Evolutionary conservation across 495 filamentous ascomycete genomes (phyloP).

Genomic region (Penicillium coffeae): DNA sequence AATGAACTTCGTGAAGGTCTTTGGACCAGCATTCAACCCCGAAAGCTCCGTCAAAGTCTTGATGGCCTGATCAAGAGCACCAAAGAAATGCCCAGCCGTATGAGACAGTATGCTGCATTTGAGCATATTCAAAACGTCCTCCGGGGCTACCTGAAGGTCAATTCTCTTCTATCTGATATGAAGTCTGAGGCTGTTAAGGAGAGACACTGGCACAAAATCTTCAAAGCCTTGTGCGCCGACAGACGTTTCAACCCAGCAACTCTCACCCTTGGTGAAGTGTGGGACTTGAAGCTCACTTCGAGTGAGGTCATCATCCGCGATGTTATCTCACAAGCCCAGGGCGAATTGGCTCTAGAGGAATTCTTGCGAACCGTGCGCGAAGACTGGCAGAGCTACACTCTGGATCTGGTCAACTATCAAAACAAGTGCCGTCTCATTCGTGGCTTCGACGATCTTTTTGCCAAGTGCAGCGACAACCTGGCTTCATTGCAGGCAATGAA

Average conservation of each 20-base stretch:
- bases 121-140: slow-evolving; percentile 93
- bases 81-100: slow-evolving; percentile 98
- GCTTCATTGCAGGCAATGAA: slow-evolving; percentile 98
- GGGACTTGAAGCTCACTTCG: slow-evolving; percentile 86
- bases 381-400: slow-evolving; percentile 89
- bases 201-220: slow-evolving; percentile 95
- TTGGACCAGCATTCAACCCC: slow-evolving; percentile 89
- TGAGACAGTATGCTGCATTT: slow-evolving; percentile 98
- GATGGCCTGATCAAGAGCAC: slow-evolving; percentile 95
- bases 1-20: slow-evolving; percentile 87
- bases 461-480: slow-evolving; percentile 95
- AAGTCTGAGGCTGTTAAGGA: slow-evolving; percentile 97
- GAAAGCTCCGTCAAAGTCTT: slow-evolving; percentile 83
- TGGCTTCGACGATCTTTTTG: slow-evolving; percentile 97
- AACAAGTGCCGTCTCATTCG: slow-evolving; percentile 96
- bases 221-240: slow-evolving; percentile 85
- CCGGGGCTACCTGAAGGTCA: slow-evolving; percentile 85
- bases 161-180: slow-evolving; percentile 79
- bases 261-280: slow-evolving; percentile 93
- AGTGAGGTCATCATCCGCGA: slow-evolving; percentile 84
- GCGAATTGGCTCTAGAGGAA: slow-evolving; percentile 97
- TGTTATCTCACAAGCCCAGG: slow-evolving; percentile 92
- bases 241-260: slow-evolving; percentile 89
- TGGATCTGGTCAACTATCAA: slow-evolving; percentile 95
- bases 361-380: slow-evolving; percentile 96